Base-by-base conservation (phyloP, 2,329 filamentous ascomycete genomes). In the Aspergillus amoenus region DNA sequence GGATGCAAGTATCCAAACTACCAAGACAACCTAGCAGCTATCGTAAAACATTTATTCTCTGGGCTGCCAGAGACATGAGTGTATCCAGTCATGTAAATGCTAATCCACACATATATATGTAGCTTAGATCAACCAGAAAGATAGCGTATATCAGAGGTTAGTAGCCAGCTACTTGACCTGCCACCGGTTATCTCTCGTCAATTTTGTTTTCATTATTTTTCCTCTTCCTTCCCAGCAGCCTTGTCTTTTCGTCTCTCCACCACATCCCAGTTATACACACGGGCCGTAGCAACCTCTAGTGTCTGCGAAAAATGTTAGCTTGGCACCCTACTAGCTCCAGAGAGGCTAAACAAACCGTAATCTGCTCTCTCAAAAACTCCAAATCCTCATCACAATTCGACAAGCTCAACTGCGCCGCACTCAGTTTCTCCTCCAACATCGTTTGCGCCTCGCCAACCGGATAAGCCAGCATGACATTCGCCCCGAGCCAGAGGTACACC, bases 201-300 rank as follows among this genome's bases (percentile, higher is more conserved):
- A 30, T 75, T 74, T 13, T 74, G 41, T 81, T 78, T 3, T 15
- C 40, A 40, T 51, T 17, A 46, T 40, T 39, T 41, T 4, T 46
- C 50, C 7, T 75, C 75, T 7, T 74, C 75, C 71, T 78, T 76
- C 47, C 76, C 78, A 42, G 81, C 78, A 4, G 78, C 81, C 74
- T 92, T 94, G 60, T 96, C 92, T 80, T 96, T 97, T 66, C 94
- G 83, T 77, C 95, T 91, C 80, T 96, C 90, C 43, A 93, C 91
- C 4, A 99, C 92, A 70, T 99, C 94, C 93, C 94, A 97, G 76
- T 99, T 99, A 77, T 99, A 97, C n/a, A 99, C 93, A 63, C 94
- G 84, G 21, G 94, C 94, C 41, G 93, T 92, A 4, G 94, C 94
- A 34, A 99, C 94, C 76, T 99, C 94, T 81, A 99, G 88, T 0